Percentiles rank a stretch among this genome's conserved stretches.
These are phyloP conservation scores for Stachybotrys chlorohalonatus DNA, from an alignment of 2,329 filamentous ascomycete species.

Conservation along the genomic window DNA sequence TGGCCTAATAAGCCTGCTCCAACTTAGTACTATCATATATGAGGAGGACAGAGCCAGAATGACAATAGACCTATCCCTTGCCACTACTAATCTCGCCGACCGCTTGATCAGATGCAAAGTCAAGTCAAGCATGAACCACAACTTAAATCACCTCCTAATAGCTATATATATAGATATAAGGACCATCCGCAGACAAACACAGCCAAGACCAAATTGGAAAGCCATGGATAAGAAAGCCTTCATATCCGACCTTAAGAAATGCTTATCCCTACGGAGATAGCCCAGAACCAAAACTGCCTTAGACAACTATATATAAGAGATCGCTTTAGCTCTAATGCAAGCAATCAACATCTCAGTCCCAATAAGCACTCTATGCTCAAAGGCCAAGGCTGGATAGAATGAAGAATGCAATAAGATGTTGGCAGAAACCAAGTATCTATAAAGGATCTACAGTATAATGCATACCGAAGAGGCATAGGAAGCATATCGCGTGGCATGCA, in stretches of 20 bases:
- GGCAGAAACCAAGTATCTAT: neutral
- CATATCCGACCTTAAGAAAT: neutral
- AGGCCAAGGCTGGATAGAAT: neutral
- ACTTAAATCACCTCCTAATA: neutral
- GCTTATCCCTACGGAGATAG: neutral
- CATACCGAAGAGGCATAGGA: neutral
- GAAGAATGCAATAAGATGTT: neutral
- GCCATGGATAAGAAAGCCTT: neutral
- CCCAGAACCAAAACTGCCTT: neutral
- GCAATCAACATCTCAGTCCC: neutral
- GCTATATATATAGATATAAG: neutral
- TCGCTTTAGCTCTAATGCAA: neutral
- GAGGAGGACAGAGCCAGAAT: neutral
- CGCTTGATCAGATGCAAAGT: neutral
- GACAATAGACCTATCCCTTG: neutral
- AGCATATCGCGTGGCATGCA: neutral
- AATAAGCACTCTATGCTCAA: neutral
- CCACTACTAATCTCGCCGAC: neutral
- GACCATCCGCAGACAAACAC: neutral
- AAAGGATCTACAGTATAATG: conserved; percentile 2
- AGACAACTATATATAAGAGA: neutral
- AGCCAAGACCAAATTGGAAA: neutral
- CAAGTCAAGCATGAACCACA: neutral
- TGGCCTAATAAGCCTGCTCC: neutral
- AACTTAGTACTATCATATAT: neutral